These are phyloP conservation scores for Boletus subcaerulescens DNA, from an alignment of 768 basidiomycete genomes.

Conservation along the genomic window DNA sequence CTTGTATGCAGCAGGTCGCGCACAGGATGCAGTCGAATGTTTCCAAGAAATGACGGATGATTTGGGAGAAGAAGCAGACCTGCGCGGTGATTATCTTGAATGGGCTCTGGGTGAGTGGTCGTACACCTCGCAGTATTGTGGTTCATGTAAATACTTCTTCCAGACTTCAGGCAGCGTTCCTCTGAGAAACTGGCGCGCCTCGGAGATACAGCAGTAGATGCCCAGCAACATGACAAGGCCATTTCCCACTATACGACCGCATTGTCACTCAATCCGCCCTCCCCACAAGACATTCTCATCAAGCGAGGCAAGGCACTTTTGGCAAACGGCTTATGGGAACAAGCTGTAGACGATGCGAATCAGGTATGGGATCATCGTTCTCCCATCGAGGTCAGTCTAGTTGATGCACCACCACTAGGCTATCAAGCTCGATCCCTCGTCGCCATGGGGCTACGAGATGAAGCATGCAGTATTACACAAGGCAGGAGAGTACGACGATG, in stretches of 20 bases:
- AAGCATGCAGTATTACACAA: not conserved
- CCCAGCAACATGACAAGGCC: not conserved
- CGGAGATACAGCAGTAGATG: not conserved
- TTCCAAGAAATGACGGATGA: not conserved
- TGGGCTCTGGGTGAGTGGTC: not conserved
- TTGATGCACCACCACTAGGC: not conserved
- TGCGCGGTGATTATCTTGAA: not conserved
- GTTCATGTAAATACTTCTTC: not conserved
- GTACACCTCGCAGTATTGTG: not conserved
- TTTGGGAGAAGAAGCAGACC: not conserved
- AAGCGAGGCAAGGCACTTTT: not conserved
- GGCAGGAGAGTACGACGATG: not conserved
- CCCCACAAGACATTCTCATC: not conserved
- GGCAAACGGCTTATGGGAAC: no score
- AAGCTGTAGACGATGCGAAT: not conserved
- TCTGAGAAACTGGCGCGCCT: not conserved
- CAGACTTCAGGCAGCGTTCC: not conserved
- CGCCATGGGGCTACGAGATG: not conserved
- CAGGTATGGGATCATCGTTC: not conserved
- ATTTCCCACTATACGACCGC: not conserved
- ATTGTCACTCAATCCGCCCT: not conserved
- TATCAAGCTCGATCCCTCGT: not conserved
- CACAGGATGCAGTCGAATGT: not conserved
- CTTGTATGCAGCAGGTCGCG: not conserved
- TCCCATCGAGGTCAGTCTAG: no score